phyloP scores from a whole-genome alignment of 495 filamentous ascomycete species.

The Lentithecium fluviatile region DNA sequence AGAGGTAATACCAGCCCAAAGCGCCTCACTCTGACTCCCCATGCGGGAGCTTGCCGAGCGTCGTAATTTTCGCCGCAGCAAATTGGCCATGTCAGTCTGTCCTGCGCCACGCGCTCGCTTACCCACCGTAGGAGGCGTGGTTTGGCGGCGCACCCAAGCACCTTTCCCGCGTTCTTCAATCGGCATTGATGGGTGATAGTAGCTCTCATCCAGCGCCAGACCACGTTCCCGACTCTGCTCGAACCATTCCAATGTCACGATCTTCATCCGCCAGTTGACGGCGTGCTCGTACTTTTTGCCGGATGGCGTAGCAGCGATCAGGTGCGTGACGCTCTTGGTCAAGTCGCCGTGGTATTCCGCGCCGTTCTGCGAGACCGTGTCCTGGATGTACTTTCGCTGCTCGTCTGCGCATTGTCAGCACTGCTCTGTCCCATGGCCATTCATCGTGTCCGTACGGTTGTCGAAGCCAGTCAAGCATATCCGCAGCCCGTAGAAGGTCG shows the following conservation, averaged over 20 bases:
- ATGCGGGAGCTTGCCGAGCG: conserved; percentile 32
- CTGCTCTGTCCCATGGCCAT: neutral
- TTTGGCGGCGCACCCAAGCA: conserved; percentile 63
- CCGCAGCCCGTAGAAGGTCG: conserved; percentile 62
- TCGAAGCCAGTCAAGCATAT: conserved; percentile 91
- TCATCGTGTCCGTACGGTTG: conserved; percentile 58
- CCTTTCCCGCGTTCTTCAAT: conserved; percentile 68
- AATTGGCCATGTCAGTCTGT: conserved; percentile 11
- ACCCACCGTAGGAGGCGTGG: conserved; percentile 31
- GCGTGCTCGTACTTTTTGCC: conserved; percentile 90
- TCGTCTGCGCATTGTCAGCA: conserved; percentile 50
- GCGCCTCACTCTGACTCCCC: conserved; percentile 63
- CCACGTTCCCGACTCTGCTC: conserved; percentile 80
- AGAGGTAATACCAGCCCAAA: conserved; percentile 87
- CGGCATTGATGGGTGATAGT: conserved; percentile 73
- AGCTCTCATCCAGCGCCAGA: conserved; percentile 85
- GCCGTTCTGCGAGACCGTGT: conserved; percentile 64
- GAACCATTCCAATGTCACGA: conserved; percentile 83
- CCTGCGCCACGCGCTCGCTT: conserved; percentile 25
- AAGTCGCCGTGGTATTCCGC: conserved; percentile 82
- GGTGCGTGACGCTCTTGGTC: conserved; percentile 78
- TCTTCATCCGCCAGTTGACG: conserved; percentile 69
- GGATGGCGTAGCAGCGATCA: conserved; percentile 73
- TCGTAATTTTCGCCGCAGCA: conserved; percentile 26
- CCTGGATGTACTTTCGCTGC: conserved; percentile 65